phyloP scores from a whole-genome alignment of 2,329 filamentous ascomycete genomes.

The Trichoderma arundinaceum region DNA sequence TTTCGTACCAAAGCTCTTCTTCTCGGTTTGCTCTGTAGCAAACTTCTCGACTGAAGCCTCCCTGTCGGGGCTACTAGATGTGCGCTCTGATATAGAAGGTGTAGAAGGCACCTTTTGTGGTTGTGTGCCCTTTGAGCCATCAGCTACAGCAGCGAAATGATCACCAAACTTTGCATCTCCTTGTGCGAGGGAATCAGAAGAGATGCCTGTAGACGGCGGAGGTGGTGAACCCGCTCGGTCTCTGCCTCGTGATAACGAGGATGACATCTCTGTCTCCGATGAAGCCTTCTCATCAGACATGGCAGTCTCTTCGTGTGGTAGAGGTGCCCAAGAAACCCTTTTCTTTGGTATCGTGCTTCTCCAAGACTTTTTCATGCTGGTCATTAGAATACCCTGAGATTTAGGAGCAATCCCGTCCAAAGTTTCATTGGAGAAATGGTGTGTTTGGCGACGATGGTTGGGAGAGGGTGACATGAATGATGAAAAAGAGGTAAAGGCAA shows the following conservation, averaged over 20 bases:
- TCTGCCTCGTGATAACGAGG: constrained; percentile 32
- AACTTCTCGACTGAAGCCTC: constrained; percentile 40
- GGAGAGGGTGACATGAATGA: constrained; percentile 59
- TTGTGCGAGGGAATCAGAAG: constrained; percentile 45
- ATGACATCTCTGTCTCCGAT: constrained; percentile 11
- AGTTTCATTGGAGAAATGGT: neutral
- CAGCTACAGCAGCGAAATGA: constrained; percentile 56
- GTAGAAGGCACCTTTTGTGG: constrained; percentile 44
- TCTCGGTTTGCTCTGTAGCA: constrained; percentile 32
- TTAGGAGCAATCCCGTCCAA: constrained; percentile 37
- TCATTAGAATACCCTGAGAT: constrained; percentile 46
- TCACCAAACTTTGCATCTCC: constrained; percentile 50
- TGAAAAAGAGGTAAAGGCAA: constrained; percentile 58
- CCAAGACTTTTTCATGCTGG: constrained; percentile 47
- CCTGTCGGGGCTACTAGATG: constrained; percentile 36
- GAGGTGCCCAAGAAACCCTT: constrained; percentile 48
- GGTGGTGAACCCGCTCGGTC: constrained; percentile 37
- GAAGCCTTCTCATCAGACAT: neutral
- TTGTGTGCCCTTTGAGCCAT: constrained; percentile 42
- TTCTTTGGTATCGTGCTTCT: constrained; percentile 37
- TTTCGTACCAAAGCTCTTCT: constrained; percentile 10
- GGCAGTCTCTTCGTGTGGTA: constrained; percentile 40
- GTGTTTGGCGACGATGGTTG: constrained; percentile 39
- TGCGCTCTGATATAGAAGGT: constrained; percentile 49
- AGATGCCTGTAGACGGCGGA: constrained; percentile 50